phyloP scores from a whole-genome alignment of 2,329 filamentous ascomycete genomes.

The Sporothrix inflata region DNA sequence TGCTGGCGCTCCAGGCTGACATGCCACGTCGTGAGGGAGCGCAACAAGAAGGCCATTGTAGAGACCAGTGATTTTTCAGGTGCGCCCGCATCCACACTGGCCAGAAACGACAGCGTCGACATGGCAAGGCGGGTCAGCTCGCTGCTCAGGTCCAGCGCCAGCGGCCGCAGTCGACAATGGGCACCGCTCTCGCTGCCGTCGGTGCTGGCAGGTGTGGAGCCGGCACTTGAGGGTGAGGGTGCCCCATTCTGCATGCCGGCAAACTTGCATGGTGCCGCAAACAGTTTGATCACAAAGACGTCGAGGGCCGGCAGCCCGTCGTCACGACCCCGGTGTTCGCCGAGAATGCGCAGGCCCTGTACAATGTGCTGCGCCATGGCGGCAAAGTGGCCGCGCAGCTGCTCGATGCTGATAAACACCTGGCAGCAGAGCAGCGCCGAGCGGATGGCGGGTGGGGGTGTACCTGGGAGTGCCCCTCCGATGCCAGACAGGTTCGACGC shows the following conservation, averaged over 20 bases:
- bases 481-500: conserved; percentile 42
- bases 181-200: neutral
- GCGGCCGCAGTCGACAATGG: neutral
- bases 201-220: neutral
- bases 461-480: conserved; percentile 36
- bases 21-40: neutral
- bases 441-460: conserved; percentile 38
- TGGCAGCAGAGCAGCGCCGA: conserved; percentile 52
- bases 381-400: conserved; percentile 46
- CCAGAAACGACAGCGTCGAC: neutral
- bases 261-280: conserved; percentile 49
- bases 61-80: neutral
- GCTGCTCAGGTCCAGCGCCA: neutral
- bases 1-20: neutral
- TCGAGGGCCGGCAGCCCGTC: conserved; percentile 44
- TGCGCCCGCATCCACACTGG: neutral
- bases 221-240: neutral
- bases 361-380: conserved; percentile 50
- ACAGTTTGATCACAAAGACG: conserved; percentile 49
- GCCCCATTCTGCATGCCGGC: conserved; percentile 21
- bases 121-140: neutral
- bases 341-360: conserved; percentile 50
- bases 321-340: conserved; percentile 40
- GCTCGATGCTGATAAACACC: conserved; percentile 53
- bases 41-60: neutral